Evolutionary conservation across 257 asterid species (phyloP).

Genomic region (Lavandula angustifolia): DNA sequence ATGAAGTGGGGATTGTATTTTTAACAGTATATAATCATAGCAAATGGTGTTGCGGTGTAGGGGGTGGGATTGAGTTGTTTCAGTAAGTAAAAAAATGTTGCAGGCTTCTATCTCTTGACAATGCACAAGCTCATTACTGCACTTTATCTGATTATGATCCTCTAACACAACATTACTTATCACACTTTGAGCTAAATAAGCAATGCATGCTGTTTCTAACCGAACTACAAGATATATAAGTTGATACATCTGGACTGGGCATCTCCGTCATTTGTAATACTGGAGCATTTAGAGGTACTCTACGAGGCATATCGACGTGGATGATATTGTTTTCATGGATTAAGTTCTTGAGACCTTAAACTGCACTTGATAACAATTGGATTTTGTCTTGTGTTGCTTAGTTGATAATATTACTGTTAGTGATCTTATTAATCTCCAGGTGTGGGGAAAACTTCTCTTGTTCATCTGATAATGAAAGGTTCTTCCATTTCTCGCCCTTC

Average conservation of each 20-base stretch:
- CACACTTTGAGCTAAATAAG: neutral
- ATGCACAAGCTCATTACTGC: neutral
- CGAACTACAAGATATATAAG: neutral
- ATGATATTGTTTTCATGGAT: too few species aligned
- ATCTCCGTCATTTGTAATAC: neutral
- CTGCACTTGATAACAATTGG: neutral
- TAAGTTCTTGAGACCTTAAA: too few species aligned
- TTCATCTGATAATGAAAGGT: conserved; percentile 86
- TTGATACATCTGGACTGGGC: conserved; percentile 1
- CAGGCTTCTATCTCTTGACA: conserved; percentile 3
- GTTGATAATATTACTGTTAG: conserved; percentile 1
- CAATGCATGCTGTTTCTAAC: neutral
- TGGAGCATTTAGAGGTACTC: conserved; percentile 2
- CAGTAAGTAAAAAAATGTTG: neutral
- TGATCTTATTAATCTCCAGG: conserved; percentile 43
- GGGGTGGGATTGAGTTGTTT: neutral
- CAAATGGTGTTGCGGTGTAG: neutral
- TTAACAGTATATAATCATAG: neutral
- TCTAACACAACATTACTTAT: neutral
- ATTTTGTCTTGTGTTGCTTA: neutral
- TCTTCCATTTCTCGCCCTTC: conserved; percentile 75
- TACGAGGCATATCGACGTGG: neutral
- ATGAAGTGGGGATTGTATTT: neutral
- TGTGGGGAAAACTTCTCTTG: conserved; percentile 94
- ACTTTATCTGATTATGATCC: neutral